Evolutionary conservation across 371 early-diverging fungal species (phyloP), one percentile per base, ranked within the genome.

Genomic region (Mucor plumbeus): DNA sequence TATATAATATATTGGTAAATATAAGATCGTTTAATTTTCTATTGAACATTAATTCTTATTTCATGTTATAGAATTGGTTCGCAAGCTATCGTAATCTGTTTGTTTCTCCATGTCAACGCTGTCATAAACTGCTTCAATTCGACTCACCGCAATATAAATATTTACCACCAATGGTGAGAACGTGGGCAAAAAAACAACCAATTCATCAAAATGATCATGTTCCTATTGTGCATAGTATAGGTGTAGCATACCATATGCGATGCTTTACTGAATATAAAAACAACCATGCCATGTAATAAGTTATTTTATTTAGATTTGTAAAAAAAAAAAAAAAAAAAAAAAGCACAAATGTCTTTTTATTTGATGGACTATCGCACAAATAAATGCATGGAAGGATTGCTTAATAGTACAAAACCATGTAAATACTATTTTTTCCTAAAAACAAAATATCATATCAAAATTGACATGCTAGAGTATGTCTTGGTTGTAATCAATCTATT

Each of bases 71-170:
- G 77, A 57, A 75, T n/a, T 83, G 83, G 83, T 59, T 83, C 48
- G 57, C 72, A 11, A 80, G 77, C 54, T 79, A 83, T 40, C 63
- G 76, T 38, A 63, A 80, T 56, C 41, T 83, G 19, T 80, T 80
- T 44, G 71, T 71, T 21, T 69, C 64, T n/a, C 75, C 83, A 14
- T 83, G 83, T 44, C 63, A 67, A 39, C 79, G 76, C 13, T 83
- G 83, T 60, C 79, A 78, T 58, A 78, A 77, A 48, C 67, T 72
- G 10, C 64, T 83, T 19, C 79, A 79, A 36, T 80, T 77, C 48
- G 81, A 83, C 34, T 80, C 83, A 5, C 80, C 80, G 6, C 76
- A 78, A 26, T 80, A 75, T 44, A 83, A 75, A 54, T 74, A 76
- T 38, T 39, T 80, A 19, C 83, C 83, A 11, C 80, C 83, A 1